These are phyloP conservation scores for Rhodomyrtus tomentosa DNA, from an alignment of 345 rosid genomes.

Conservation along the genomic window DNA sequence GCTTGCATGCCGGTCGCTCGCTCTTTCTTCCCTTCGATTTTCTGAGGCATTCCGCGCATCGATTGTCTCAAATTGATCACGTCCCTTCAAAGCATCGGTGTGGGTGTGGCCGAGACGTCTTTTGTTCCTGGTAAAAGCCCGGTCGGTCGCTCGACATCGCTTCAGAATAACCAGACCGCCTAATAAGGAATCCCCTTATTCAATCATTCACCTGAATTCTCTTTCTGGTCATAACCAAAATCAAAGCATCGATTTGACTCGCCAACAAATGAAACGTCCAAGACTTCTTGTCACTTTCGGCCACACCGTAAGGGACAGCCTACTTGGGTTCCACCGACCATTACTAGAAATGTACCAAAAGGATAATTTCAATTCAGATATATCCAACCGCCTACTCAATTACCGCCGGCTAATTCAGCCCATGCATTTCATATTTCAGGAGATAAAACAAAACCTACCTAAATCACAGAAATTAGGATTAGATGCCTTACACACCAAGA, in stretches of 20 bases:
- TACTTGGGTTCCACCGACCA: not conserved
- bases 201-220: not conserved
- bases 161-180: not conserved
- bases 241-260: not conserved
- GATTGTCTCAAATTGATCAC: not conserved
- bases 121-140: not conserved
- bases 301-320: not conserved
- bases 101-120: not conserved
- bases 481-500: not conserved
- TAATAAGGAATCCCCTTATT: not conserved
- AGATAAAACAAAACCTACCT: not conserved
- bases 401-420: not conserved
- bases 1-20: not conserved
- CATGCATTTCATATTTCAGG: not conserved
- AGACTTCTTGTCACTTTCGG: not conserved
- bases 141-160: not conserved
- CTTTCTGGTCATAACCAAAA: not conserved
- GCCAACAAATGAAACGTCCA: not conserved
- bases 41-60: not conserved
- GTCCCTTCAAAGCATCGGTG: not conserved
- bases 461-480: not conserved
- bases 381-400: not conserved
- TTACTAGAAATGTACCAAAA: not conserved
- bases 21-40: not conserved
- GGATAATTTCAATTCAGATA: not conserved